Evolutionary conservation across 1,139 yeast genomes (phyloP).

Genomic region (Fermentozyma sake): DNA sequence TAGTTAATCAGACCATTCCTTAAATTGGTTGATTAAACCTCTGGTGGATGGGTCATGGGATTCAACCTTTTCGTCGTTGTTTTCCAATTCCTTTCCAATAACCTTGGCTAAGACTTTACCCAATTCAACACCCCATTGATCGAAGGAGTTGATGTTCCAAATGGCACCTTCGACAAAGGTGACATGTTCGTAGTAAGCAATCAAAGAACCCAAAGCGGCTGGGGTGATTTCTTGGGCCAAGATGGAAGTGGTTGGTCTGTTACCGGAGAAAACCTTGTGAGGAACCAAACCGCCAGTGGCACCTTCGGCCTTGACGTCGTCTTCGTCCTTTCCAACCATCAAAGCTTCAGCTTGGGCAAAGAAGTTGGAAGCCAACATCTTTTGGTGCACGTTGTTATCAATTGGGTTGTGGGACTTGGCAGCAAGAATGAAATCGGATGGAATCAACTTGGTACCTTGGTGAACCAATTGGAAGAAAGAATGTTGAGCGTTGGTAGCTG

Average conservation of each 20-base stretch:
- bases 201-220: slow-evolving; percentile 89
- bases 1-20: slow-evolving; percentile 61
- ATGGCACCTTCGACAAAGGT: slow-evolving; percentile 98
- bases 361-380: slow-evolving; percentile 96
- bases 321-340: slow-evolving; percentile 91
- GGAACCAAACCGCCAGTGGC: slow-evolving; percentile 82
- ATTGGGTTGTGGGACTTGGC: slow-evolving; percentile 98
- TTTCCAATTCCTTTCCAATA: slow-evolving; percentile 82
- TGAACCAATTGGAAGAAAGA: slow-evolving; percentile 99
- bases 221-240: slow-evolving; percentile 95
- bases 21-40: slow-evolving; percentile 90
- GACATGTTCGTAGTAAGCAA: slow-evolving; percentile 95
- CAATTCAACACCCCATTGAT: slow-evolving; percentile 99
- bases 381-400: slow-evolving; percentile 89
- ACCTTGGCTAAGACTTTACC: slow-evolving; percentile 97
- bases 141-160: slow-evolving; percentile 98
- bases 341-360: slow-evolving; percentile 98
- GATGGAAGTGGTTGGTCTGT: slow-evolving; percentile 98
- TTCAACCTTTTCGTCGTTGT: slow-evolving; percentile 43
- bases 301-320: slow-evolving; percentile 84
- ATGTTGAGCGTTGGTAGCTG: slow-evolving; percentile 98
- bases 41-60: slow-evolving; percentile 89
- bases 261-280: slow-evolving; percentile 94
- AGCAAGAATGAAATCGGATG: slow-evolving; percentile 93
- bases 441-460: slow-evolving; percentile 97